Conservation (phyloP, 2,329 filamentous ascomycete genomes). For the Fusarium xylarioides region DNA sequence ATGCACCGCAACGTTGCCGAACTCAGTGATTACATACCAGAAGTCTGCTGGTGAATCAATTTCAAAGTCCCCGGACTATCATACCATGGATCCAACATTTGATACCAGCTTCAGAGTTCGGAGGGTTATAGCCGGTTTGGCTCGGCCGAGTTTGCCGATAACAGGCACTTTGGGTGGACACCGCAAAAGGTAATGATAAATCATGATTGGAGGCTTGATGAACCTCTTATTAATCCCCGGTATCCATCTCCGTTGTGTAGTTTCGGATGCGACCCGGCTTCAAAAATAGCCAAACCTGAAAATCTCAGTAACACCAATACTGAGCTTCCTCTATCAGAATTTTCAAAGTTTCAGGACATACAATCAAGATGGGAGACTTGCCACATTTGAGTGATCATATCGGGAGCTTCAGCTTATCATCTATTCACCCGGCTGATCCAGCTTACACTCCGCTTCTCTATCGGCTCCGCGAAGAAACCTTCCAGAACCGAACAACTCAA, state of each 20-base stretch:
- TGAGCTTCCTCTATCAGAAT: neutral
- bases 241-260: neutral
- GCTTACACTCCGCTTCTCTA: conserved; percentile 34
- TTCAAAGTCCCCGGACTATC: neutral
- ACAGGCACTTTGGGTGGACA: neutral
- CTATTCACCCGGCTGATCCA: conserved; percentile 10
- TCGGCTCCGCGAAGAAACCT: conserved; percentile 28
- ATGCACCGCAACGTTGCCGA: neutral
- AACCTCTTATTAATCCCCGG: neutral
- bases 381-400: conserved; percentile 14
- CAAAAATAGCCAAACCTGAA: neutral
- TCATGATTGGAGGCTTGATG: conserved; percentile 6
- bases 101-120: neutral
- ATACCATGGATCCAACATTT: neutral
- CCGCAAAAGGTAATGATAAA: neutral
- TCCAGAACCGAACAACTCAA: conserved; percentile 22
- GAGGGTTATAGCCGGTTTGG: neutral
- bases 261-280: neutral
- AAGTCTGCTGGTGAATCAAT: neutral
- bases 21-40: neutral
- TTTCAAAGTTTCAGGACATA: neutral
- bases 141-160: neutral
- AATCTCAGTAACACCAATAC: neutral
- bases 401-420: conserved; percentile 20
- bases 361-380: neutral